These are phyloP conservation scores for Hordeum marinum DNA, from an alignment of 176 grass and related monocot genomes.

Conservation along the genomic window DNA sequence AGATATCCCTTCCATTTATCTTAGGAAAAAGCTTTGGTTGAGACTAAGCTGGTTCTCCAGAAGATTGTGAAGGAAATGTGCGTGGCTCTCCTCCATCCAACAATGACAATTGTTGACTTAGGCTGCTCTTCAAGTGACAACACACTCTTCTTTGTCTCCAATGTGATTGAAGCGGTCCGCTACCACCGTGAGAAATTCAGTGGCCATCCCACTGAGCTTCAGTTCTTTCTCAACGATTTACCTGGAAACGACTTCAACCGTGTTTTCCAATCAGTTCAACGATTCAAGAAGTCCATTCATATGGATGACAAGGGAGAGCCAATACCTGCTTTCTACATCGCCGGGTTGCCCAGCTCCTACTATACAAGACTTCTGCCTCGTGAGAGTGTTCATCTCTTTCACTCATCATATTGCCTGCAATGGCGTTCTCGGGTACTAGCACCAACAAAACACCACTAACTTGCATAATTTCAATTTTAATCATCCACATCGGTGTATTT, in stretches of 20 bases:
- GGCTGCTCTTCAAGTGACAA: slow-evolving; percentile 34
- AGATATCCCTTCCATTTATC: neutral
- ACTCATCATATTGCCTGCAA: slow-evolving; percentile 10
- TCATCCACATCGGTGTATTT: no score
- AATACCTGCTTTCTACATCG: neutral
- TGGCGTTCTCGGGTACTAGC: slow-evolving; percentile 30
- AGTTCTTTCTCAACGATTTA: slow-evolving; percentile 54
- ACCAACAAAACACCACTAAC: neutral
- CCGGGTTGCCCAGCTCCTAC: slow-evolving; percentile 27
- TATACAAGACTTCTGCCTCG: slow-evolving; percentile 39
- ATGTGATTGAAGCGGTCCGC: neutral
- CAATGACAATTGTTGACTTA: slow-evolving; percentile 32
- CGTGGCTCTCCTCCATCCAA: neutral
- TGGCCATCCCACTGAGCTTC: neutral
- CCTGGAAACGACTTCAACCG: slow-evolving; percentile 39
- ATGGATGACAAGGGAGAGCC: neutral
- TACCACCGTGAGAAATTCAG: no score
- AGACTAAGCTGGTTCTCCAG: neutral
- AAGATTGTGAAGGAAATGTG: neutral
- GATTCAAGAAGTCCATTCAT: neutral
- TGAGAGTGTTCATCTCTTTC: slow-evolving; percentile 41
- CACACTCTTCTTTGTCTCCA: slow-evolving; percentile 1
- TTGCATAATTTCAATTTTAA: neutral
- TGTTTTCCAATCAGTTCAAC: slow-evolving; percentile 21
- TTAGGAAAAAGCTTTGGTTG: slow-evolving; percentile 22